These are phyloP conservation scores for Articulospora tetracladia DNA, from an alignment of 495 filamentous ascomycete genomes.

Conservation along the genomic window DNA sequence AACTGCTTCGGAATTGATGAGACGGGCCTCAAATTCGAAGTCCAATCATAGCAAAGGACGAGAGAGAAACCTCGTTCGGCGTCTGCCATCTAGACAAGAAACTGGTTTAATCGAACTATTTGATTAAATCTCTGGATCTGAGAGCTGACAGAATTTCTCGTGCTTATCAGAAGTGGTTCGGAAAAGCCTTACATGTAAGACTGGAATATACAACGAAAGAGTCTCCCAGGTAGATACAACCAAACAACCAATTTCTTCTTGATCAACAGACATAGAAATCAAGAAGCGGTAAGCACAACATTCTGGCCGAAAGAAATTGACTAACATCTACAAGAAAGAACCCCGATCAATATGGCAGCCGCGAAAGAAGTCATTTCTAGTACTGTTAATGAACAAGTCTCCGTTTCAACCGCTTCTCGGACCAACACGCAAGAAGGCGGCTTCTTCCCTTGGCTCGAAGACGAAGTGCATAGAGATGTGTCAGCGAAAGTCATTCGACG, in stretches of 20 bases:
- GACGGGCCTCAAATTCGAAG: too few species aligned
- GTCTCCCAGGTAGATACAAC: not conserved
- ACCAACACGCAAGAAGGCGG: not conserved
- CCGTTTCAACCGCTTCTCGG: not conserved
- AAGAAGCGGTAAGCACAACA: not conserved
- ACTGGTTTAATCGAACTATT: too few species aligned
- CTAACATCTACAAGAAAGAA: not conserved
- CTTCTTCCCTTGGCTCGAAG: constrained; percentile 9
- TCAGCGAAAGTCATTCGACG: not conserved
- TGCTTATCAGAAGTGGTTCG: too few species aligned
- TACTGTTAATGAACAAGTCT: not conserved
- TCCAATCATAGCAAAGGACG: too few species aligned
- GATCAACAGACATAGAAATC: not conserved
- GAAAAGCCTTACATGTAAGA: too few species aligned
- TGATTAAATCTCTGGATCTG: too few species aligned
- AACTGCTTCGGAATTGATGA: not conserved
- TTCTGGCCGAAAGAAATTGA: not conserved
- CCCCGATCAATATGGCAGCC: not conserved
- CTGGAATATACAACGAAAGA: too few species aligned
- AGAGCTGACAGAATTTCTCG: too few species aligned
- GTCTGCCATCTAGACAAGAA: too few species aligned
- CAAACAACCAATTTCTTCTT: not conserved
- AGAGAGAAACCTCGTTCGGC: too few species aligned
- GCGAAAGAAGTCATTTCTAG: not conserved
- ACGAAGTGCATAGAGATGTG: constrained; percentile 1